A percentile compares a stretch with the other conserved stretches of the same genome.
Conservation (phyloP, 1,284 basidiomycete genomes). For the Leccinum cinnamomeum region DNA sequence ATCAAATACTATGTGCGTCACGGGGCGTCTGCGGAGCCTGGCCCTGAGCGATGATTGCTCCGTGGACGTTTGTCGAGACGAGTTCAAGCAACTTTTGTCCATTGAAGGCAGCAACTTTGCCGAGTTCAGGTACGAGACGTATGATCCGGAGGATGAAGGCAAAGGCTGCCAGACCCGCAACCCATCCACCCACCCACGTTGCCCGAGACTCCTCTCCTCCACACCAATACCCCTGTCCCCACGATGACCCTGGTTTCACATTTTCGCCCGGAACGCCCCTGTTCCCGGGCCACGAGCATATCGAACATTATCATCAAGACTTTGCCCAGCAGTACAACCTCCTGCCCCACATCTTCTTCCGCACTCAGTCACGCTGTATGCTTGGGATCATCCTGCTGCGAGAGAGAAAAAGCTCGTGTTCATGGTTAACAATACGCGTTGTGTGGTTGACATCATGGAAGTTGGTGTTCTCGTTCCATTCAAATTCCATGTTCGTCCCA, state of each 20-base stretch:
- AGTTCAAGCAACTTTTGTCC: conserved; percentile 88
- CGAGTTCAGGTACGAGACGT: conserved; percentile 95
- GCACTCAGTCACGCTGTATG: conserved; percentile 67
- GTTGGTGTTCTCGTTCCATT: conserved; percentile 94
- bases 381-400: conserved; percentile 94
- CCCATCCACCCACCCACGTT: too few species aligned
- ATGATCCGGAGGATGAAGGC: conserved; percentile 66
- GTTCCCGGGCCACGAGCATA: too few species aligned
- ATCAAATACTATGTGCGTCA: conserved; percentile 76
- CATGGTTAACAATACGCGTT: conserved; percentile 61
- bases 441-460: conserved; percentile 91
- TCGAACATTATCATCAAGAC: too few species aligned
- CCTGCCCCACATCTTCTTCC: conserved; percentile 27
- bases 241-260: too few species aligned
- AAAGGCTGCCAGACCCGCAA: too few species aligned
- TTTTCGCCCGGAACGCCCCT: too few species aligned
- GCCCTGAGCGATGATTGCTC: conserved; percentile 80
- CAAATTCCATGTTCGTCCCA: conserved; percentile 68
- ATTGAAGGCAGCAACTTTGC: conserved; percentile 97
- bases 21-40: conserved; percentile 85
- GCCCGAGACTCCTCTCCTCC: too few species aligned
- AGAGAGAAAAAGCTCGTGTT: conserved; percentile 82
- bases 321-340: too few species aligned
- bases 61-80: conserved; percentile 52
- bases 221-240: too few species aligned